Base-by-base conservation (phyloP, 306 rosid genomes). In the Potentilla sterilis region DNA sequence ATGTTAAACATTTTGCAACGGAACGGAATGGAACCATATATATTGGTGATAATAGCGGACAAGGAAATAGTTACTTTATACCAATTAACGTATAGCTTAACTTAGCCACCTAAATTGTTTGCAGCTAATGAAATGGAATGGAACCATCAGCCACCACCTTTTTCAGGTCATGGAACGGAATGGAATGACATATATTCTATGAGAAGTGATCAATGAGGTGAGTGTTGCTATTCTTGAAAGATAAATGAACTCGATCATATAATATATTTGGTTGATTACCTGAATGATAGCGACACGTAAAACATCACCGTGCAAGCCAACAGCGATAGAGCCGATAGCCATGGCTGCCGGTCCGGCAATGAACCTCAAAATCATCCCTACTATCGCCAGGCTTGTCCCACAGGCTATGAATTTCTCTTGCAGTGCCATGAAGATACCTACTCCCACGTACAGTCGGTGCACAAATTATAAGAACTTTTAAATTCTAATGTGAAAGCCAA, bases 381-480 rank as follows among this genome's bases (percentile, higher is more conserved):
- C 44, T 22, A 87, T 22, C 0, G 91, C 84, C 57, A 82, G 55
- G 48, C 85, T 81, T 38, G 90, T 44, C 72, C 99, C 99, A 75
- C 99, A 95, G 0, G 90, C 89, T 19, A 95, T 84, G 70, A 89
- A 52, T 52, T 90, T 95, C 38, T 95, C 97, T 63, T 95, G 97
- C 55, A 85, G 77, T 49, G 99, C 97, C 99, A 95, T 92, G 84
- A 95, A 95, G 35, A 95, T 86, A 75, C 99, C 99, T 95, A 85
- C 83, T 78, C n/a, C 24, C 22, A 5, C 28, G 28, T 28, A 28
- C 16, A 24, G 5, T 58, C 37, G 44, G 14, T 9, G 47, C 9
- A 47, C 22, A 47, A 61, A 13, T 61, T 32, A 28, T 12, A 24
- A 59, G 10, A 22, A 57, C 34, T 8, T 55, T 21, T 22, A 19